Evolutionary conservation across 257 asterid species (phyloP).

Genomic region (Forsythia suspensa): DNA sequence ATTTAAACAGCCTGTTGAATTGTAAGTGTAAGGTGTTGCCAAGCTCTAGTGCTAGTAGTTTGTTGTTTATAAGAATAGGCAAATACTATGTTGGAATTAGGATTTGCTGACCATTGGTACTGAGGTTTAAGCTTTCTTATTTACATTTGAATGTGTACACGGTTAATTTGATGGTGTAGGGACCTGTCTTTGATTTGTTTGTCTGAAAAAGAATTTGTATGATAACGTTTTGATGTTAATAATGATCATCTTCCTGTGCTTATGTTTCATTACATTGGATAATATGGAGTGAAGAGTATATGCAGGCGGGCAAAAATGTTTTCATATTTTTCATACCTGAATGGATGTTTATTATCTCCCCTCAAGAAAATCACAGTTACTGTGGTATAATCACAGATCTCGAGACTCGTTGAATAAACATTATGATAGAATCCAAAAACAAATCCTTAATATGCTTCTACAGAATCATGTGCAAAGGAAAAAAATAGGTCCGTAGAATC

Average conservation of each 20-base stretch:
- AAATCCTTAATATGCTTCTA: not conserved
- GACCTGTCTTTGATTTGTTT: not conserved
- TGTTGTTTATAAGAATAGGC: constrained; percentile 19
- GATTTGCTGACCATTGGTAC: constrained; percentile 3
- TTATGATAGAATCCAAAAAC: not conserved
- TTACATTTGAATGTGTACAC: constrained; percentile 24
- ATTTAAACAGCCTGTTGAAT: constrained; percentile 21
- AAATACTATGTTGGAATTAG: constrained; percentile 21
- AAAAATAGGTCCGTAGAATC: too few relatives aligned
- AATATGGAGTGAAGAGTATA: too few relatives aligned
- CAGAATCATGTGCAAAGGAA: not conserved
- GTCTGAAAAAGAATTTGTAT: not conserved
- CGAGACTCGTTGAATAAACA: not conserved
- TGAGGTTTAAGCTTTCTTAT: constrained; percentile 6
- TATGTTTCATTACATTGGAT: too few relatives aligned
- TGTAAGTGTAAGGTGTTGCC: constrained; percentile 10
- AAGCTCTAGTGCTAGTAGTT: constrained; percentile 15
- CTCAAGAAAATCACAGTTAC: too few relatives aligned
- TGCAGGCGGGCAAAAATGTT: too few relatives aligned
- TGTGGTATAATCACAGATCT: too few relatives aligned
- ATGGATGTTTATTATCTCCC: too few relatives aligned
- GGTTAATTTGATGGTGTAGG: constrained; percentile 19
- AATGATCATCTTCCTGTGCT: not conserved
- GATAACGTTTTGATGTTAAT: not conserved
- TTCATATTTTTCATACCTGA: too few relatives aligned